Evolutionary conservation across 1,284 basidiomycete genomes (phyloP), one percentile per base, ranked within the genome.

Genomic region (Ceratobasidium sp.): DNA sequence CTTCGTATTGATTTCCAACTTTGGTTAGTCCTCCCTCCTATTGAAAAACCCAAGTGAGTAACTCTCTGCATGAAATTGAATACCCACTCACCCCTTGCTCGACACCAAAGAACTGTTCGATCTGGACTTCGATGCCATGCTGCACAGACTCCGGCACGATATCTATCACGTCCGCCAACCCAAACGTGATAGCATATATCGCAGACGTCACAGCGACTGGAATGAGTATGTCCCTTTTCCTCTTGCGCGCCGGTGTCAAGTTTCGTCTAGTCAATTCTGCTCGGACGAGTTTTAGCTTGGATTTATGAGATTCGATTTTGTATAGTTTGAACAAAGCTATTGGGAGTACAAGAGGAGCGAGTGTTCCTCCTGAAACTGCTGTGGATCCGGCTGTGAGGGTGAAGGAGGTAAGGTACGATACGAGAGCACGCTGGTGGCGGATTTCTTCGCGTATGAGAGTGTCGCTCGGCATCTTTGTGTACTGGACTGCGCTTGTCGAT

Each of bases 311-410:
- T 23, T 55, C 21, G 50, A 67, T 72, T 32, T 67, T 72, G 39
- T 72, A 72, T 21, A 48, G 12, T 36, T 67, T 72, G 50, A 72
- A 72, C 3, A 39, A 46, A 18, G 45, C 71, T 3, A 72, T 72
- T 41, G 71, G 71, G 50, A 67, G 64, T 10, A 48, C n/a, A 23
- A 53, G 36, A 5, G 50, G 34, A n/a, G 46, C 46, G 10, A 64
- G 30, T 26, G 46, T 34, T 10, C 59, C 59, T 4, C 26, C 26
- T 10, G 59, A 61, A 14, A 21, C 59, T 21, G 43, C 60, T 21
- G 57, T 72, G 23, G 46, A 30, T 6, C 41, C 71, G 46, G n/a
- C n/a, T n/a, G n/a, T n/a, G n/a, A n/a, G n/a, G n/a, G n/a, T n/a
- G n/a, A n/a, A n/a, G n/a, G n/a, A n/a, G n/a, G n/a, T n/a, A n/a